phyloP scores from a whole-genome alignment of 345 rosid species.

The Euphorbia peplus region DNA sequence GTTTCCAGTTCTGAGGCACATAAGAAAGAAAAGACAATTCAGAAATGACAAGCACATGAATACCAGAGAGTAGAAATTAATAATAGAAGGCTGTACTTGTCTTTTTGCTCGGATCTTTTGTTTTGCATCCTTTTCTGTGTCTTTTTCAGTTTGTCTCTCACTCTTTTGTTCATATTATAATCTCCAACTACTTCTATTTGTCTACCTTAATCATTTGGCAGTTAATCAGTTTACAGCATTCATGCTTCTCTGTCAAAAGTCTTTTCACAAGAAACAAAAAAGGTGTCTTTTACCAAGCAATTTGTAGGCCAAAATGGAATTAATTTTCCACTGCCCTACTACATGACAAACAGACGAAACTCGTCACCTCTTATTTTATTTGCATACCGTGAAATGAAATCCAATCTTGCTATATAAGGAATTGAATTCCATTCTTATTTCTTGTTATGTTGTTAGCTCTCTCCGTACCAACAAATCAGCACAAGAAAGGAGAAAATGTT shows the following conservation, averaged over 20 bases:
- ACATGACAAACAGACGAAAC: conserved; percentile 35
- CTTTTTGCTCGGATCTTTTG: conserved; percentile 49
- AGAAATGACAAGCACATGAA: conserved; percentile 31
- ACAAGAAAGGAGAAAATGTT: conserved; percentile 33
- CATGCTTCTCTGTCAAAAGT: not conserved
- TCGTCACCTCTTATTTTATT: conserved; percentile 7
- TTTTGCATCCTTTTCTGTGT: conserved; percentile 32
- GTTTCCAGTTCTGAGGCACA: not conserved
- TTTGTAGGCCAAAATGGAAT: not conserved
- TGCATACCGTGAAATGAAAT: conserved; percentile 15
- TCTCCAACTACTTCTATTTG: conserved; percentile 18
- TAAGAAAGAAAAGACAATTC: conserved; percentile 13
- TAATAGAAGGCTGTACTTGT: conserved; percentile 45
- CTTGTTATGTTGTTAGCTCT: conserved; percentile 25
- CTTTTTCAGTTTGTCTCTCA: conserved; percentile 24
- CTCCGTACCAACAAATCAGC: conserved; percentile 10
- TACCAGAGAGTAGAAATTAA: conserved; percentile 15
- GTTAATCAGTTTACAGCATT: conserved; percentile 3
- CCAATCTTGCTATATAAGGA: too few relatives aligned
- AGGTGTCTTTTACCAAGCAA: not conserved
- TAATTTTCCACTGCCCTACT: conserved; percentile 15
- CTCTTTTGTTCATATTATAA: conserved; percentile 13
- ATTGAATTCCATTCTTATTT: too few relatives aligned
- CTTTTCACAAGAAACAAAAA: not conserved
- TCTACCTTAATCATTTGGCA: conserved; percentile 10